Percentiles rank a stretch among this genome's conserved stretches.
Evolutionary conservation across 2,329 filamentous ascomycete species (phyloP).

Genomic region (Pseudogymnoascus sp.): DNA sequence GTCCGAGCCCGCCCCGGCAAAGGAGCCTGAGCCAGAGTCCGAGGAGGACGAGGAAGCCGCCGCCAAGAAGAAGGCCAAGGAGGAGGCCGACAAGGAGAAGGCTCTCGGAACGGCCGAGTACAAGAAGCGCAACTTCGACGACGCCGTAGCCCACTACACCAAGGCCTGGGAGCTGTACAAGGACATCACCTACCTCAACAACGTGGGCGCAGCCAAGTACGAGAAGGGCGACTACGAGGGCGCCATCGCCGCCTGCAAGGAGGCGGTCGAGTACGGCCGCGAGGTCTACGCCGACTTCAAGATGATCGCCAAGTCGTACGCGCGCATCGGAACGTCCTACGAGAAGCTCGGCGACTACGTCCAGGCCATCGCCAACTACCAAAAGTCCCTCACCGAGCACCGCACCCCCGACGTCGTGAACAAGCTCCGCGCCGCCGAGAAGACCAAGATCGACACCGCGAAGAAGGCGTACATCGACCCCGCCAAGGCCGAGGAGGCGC

Average conservation of each 20-base stretch:
- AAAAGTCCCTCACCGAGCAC: slow-evolving; percentile 92
- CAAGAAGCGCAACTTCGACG: slow-evolving; percentile 97
- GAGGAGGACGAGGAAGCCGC: slow-evolving; percentile 74
- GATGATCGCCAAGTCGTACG: slow-evolving; percentile 95
- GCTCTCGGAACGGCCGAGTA: slow-evolving; percentile 87
- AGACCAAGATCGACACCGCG: slow-evolving; percentile 69
- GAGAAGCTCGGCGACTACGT: slow-evolving; percentile 79
- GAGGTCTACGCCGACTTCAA: slow-evolving; percentile 94
- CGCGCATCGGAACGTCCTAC: slow-evolving; percentile 86
- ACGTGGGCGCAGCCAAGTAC: slow-evolving; percentile 86
- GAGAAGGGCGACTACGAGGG: slow-evolving; percentile 93
- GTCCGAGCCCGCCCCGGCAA: slow-evolving; percentile 49
- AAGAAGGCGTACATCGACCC: slow-evolving; percentile 81
- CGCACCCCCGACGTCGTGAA: slow-evolving; percentile 87
- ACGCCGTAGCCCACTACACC: slow-evolving; percentile 86
- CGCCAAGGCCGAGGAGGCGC: slow-evolving; percentile 87
- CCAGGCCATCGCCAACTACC: slow-evolving; percentile 80
- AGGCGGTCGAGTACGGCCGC: slow-evolving; percentile 85
- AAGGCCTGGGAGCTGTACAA: slow-evolving; percentile 94
- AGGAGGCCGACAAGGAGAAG: slow-evolving; percentile 90
- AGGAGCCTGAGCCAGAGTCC: slow-evolving; percentile 55
- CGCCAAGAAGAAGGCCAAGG: slow-evolving; percentile 85
- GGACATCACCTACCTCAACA: slow-evolving; percentile 97
- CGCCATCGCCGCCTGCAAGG: slow-evolving; percentile 77
- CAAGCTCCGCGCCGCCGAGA: slow-evolving; percentile 88